Conservation (phyloP, 2,329 filamentous ascomycete species). For the Trichophaea hybrida region DNA sequence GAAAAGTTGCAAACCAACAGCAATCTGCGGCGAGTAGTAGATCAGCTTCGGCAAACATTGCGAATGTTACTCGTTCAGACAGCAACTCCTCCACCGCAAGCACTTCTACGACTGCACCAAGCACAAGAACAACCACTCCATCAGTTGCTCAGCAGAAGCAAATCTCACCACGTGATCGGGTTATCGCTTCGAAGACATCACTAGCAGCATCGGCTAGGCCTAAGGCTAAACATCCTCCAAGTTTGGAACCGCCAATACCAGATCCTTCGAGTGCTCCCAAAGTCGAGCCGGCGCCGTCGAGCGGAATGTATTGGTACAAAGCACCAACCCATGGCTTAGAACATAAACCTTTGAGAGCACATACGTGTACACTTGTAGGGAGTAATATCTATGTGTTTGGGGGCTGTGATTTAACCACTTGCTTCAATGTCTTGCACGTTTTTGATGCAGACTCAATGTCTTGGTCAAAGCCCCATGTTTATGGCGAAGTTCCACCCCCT, state of each 20-base stretch:
- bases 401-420: conserved; percentile 50
- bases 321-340: conserved; percentile 49
- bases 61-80: conserved; percentile 20
- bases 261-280: conserved; percentile 39
- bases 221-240: background rate
- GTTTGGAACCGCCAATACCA: conserved; percentile 22
- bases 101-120: conserved; percentile 8
- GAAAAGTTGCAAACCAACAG: conserved; percentile 5
- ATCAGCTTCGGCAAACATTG: conserved; percentile 14
- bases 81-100: conserved; percentile 17
- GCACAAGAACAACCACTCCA: conserved; percentile 4
- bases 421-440: conserved; percentile 56
- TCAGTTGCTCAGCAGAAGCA: background rate
- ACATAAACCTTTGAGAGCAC: conserved; percentile 48
- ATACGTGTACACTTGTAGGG: conserved; percentile 51
- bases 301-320: conserved; percentile 59
- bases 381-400: conserved; percentile 56
- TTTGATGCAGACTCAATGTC: conserved; percentile 56
- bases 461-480: conserved; percentile 51
- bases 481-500: conserved; percentile 49
- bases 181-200: background rate
- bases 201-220: background rate
- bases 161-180: background rate
- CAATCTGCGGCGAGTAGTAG: background rate
- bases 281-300: conserved; percentile 48